Evolutionary conservation across 2,329 filamentous ascomycete genomes (phyloP).

Genomic region (Botrytis sinoallii): DNA sequence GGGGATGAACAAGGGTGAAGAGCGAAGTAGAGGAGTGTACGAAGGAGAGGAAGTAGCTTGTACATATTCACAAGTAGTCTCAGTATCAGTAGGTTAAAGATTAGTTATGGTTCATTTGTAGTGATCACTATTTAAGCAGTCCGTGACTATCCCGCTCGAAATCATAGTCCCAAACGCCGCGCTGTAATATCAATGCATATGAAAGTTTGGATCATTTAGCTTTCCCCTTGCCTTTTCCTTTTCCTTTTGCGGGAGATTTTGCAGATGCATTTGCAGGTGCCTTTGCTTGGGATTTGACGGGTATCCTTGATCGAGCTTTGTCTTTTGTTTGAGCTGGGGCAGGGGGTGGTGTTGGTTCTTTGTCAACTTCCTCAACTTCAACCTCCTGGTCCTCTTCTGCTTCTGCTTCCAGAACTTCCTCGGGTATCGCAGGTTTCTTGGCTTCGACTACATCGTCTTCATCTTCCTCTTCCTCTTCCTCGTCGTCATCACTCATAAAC

Average conservation of each 20-base stretch:
- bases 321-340: conserved; percentile 34
- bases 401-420: conserved; percentile 43
- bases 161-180: conserved; percentile 14
- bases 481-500: conserved; percentile 67
- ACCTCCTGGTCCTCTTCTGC: conserved; percentile 21
- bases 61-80: background rate
- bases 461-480: conserved; percentile 39
- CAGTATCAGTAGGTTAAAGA: background rate
- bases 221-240: conserved; percentile 24
- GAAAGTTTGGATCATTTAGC: conserved; percentile 16
- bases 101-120: background rate
- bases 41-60: background rate
- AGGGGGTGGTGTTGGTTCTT: conserved; percentile 29
- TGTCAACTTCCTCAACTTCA: conserved; percentile 27
- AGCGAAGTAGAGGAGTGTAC: background rate
- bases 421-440: conserved; percentile 34
- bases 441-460: conserved; percentile 21
- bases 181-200: conserved; percentile 4
- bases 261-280: conserved; percentile 29
- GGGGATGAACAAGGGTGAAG: too few relatives aligned
- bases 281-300: conserved; percentile 36
- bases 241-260: conserved; percentile 37
- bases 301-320: conserved; percentile 22
- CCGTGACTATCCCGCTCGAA: background rate
- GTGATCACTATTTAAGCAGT: background rate